phyloP scores from a whole-genome alignment of 2,329 filamentous ascomycete species.

The Fusarium longipes region DNA sequence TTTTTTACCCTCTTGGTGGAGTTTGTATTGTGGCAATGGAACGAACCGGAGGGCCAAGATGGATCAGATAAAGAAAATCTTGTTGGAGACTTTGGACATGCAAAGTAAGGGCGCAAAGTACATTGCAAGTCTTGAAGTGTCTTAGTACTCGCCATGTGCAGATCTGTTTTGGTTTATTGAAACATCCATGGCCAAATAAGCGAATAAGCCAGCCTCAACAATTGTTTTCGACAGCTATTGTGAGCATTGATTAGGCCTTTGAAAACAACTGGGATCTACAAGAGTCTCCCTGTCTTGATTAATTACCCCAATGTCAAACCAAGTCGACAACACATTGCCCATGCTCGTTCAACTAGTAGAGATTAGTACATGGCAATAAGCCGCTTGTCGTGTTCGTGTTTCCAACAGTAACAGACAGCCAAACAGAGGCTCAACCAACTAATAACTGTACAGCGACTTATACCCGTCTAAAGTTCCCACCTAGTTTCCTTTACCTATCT shows the following conservation, averaged over 20 bases:
- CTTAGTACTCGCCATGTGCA: not conserved
- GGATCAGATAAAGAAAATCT: conserved; percentile 30
- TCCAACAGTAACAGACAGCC: conserved; percentile 23
- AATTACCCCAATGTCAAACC: conserved; percentile 1
- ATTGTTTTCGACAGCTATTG: conserved; percentile 4
- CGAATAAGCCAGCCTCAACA: conserved; percentile 7
- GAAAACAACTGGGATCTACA: conserved; percentile 1
- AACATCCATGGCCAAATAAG: conserved; percentile 23
- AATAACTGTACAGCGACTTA: conserved; percentile 13
- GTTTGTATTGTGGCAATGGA: conserved; percentile 4
- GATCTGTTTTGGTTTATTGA: conserved; percentile 19
- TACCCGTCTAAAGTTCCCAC: conserved; percentile 40
- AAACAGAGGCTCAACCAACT: not conserved
- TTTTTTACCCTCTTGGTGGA: conserved; percentile 12
- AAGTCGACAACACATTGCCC: not conserved
- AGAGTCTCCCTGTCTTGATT: not conserved
- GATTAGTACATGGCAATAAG: not conserved
- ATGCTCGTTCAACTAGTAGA: conserved; percentile 6
- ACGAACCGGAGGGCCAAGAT: conserved; percentile 9
- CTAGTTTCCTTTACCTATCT: too few species aligned
- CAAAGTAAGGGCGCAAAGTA: not conserved
- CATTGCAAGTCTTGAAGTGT: not conserved
- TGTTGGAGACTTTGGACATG: not conserved
- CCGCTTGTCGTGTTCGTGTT: conserved; percentile 39
- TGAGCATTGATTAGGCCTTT: not conserved